Evolutionary conservation across 139 green algal genomes (phyloP).

Genomic region (Closterium sp.): DNA sequence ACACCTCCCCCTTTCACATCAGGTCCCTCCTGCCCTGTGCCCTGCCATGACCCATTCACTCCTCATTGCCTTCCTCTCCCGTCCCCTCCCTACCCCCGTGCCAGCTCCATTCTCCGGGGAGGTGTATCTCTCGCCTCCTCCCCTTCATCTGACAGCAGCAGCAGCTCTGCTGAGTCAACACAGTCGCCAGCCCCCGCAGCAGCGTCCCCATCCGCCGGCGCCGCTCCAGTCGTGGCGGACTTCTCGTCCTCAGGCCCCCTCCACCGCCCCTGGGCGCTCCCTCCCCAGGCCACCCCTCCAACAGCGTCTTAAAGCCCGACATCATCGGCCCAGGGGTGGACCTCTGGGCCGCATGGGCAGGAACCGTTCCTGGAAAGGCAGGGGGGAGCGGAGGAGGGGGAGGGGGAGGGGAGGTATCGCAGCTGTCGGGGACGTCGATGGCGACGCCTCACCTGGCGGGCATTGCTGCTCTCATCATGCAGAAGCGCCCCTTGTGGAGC

Average conservation of each 20-base stretch:
- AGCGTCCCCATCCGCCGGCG: not conserved
- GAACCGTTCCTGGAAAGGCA: not conserved
- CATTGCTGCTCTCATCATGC: constrained; percentile 15
- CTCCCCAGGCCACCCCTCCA: not conserved
- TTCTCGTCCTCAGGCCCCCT: not conserved
- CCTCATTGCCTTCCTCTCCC: not conserved
- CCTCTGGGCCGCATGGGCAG: not conserved
- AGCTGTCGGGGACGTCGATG: constrained; percentile 20
- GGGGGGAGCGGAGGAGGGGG: not conserved
- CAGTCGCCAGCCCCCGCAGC: not conserved
- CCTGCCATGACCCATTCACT: not conserved
- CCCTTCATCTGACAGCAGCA: not conserved
- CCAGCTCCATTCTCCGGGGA: not conserved
- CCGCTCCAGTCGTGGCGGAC: not conserved
- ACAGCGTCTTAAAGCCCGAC: not conserved
- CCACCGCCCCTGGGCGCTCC: not conserved
- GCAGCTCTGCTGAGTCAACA: not conserved
- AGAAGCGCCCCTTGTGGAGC: constrained; percentile 14
- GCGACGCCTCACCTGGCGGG: constrained; percentile 26
- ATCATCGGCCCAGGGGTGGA: not conserved
- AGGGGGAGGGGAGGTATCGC: not conserved
- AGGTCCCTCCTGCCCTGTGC: too few relatives aligned
- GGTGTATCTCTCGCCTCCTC: not conserved
- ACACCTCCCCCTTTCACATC: too few relatives aligned
- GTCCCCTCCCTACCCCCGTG: not conserved